Evolutionary conservation across 768 basidiomycete genomes (phyloP).

Genomic region (Podaxis sp.): DNA sequence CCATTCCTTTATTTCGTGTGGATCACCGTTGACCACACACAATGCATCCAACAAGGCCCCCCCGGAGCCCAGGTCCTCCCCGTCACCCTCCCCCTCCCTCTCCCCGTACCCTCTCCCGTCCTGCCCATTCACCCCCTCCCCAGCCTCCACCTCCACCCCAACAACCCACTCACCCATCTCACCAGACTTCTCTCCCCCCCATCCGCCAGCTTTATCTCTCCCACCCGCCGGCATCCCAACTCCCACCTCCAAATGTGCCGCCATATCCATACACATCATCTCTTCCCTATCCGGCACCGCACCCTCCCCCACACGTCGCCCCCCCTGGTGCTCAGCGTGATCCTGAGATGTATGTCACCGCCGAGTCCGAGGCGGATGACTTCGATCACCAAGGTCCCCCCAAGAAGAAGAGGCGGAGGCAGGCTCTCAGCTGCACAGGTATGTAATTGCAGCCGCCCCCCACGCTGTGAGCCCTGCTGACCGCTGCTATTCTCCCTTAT

Average conservation of each 20-base stretch:
- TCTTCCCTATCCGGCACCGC: constrained; percentile 27
- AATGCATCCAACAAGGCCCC: constrained; percentile 26
- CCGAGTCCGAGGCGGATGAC: constrained; percentile 61
- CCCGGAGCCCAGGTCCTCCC: constrained; percentile 23
- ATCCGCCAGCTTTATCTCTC: constrained; percentile 70
- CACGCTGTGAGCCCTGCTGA: constrained; percentile 20
- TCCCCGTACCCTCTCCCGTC: constrained; percentile 23
- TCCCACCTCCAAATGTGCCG: constrained; percentile 15
- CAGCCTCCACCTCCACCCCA: constrained; percentile 21
- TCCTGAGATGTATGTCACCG: constrained; percentile 32
- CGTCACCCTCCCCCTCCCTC: constrained; percentile 15
- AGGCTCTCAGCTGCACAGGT: constrained; percentile 87
- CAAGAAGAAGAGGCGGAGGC: constrained; percentile 81
- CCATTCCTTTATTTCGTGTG: constrained; percentile 21
- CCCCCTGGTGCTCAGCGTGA: constrained; percentile 25
- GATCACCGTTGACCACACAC: constrained; percentile 23
- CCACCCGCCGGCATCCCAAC: constrained; percentile 47
- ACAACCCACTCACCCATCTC: constrained; percentile 19
- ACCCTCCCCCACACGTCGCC: not conserved
- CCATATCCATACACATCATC: constrained; percentile 24
- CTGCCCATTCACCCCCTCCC: constrained; percentile 10
- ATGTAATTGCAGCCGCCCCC: constrained; percentile 31
- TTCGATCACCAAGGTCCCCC: constrained; percentile 56
- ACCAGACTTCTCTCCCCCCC: constrained; percentile 53
- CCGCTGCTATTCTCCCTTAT: constrained; percentile 25